Evolutionary conservation across 345 rosid species (phyloP), one percentile per base, ranked within the genome.

Genomic region (Iberis pinnata): DNA sequence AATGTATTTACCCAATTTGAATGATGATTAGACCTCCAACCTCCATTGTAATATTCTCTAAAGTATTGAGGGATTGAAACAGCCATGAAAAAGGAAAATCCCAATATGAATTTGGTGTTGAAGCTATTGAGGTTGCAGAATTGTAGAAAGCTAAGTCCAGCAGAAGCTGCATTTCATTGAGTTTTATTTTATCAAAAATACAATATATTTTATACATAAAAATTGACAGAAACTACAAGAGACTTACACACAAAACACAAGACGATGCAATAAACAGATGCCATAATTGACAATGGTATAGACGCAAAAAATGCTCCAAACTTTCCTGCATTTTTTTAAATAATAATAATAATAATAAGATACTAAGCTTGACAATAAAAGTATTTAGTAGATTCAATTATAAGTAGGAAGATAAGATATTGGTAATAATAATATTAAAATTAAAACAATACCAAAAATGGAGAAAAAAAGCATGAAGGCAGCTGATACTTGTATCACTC

Each of bases 401-500:
- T 26, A 44, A 35, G 12, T 15, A 12, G 17, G 17, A 16, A 49
- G n/a, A n/a, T n/a, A n/a, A n/a, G n/a, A n/a, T n/a, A n/a, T n/a
- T n/a, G n/a, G n/a, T n/a, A n/a, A n/a, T n/a, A n/a, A n/a, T n/a
- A n/a, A n/a, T n/a, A n/a, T n/a, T n/a, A n/a, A n/a, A n/a, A n/a
- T n/a, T n/a, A n/a, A 61, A 13, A 14, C 36, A 53, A 15, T 75
- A 81, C 89, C 89, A 2, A 85, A 79, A 53, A 82, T 47, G 25
- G 95, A 80, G 75, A 85, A 82, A 73, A 82, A 76, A 55, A 80
- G 73, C 87, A 78, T 82, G 71, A 80, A 80, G 5, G 68, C 79
- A 20, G 89, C 81, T 61, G 95, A 80, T 67, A 82, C 76, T 72
- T 85, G 89, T 49, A 76, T 72, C 27, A 85, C 89, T 70, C 94